Percentiles rank a stretch among this genome's conserved stretches.
These are phyloP conservation scores for Chlorella sp. DNA, from an alignment of 139 green algal genomes.

Conservation along the genomic window DNA sequence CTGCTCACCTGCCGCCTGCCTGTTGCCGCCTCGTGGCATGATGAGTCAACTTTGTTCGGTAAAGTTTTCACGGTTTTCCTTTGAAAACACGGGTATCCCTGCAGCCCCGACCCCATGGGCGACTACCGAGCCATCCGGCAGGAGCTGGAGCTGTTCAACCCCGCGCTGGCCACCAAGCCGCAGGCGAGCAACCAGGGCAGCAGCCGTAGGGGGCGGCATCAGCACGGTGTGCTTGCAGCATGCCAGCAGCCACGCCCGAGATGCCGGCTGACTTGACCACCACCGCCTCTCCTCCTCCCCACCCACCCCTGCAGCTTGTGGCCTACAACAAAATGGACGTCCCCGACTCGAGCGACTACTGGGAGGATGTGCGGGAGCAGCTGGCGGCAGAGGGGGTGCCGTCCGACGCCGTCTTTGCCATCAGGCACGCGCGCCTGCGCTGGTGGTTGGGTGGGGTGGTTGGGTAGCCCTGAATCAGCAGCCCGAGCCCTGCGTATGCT, in stretches of 20 bases:
- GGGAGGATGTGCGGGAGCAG: conserved; percentile 68
- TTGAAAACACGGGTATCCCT: too few relatives aligned
- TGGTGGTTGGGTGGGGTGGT: too few relatives aligned
- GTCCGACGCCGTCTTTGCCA: conserved; percentile 20
- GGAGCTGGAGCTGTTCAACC: conserved; percentile 95
- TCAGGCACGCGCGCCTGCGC: background rate
- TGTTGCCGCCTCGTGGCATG: too few relatives aligned
- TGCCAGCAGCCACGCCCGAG: too few relatives aligned
- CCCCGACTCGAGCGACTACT: conserved; percentile 85
- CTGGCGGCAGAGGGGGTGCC: conserved; percentile 58
- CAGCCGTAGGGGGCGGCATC: background rate
- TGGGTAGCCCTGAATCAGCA: background rate
- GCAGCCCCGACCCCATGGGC: conserved; percentile 81
- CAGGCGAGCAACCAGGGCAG: conserved; percentile 49
- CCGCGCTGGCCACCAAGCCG: conserved; percentile 84
- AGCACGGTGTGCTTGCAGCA: background rate
- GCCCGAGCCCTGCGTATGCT: background rate
- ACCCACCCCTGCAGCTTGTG: conserved; percentile 57
- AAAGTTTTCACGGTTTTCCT: too few relatives aligned
- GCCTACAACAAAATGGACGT: conserved; percentile 95
- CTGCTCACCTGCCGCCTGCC: too few relatives aligned
- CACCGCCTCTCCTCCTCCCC: background rate
- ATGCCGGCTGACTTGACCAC: too few relatives aligned
- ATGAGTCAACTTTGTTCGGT: too few relatives aligned
- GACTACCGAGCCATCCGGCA: conserved; percentile 89